A percentile compares a stretch with the other conserved stretches of the same genome.
phyloP scores from a whole-genome alignment of 306 rosid species.

The Prunus kanzakura region DNA sequence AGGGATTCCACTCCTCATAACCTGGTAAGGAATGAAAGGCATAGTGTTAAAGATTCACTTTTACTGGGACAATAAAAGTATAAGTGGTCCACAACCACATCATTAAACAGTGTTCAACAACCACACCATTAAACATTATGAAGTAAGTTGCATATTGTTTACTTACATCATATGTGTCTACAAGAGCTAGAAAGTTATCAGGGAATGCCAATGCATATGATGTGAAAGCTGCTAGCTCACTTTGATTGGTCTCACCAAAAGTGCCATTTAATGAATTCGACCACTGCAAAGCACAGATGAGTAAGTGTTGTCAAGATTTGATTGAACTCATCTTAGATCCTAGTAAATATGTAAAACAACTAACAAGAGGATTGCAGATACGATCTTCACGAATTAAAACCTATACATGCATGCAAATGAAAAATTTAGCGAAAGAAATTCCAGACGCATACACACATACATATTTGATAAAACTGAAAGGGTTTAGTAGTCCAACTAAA shows the following conservation, averaged over 20 bases:
- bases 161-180: conserved; percentile 96
- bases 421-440: background rate
- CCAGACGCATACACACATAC: background rate
- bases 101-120: conserved; percentile 12
- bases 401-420: background rate
- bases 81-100: conserved; percentile 19
- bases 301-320: conserved; percentile 5
- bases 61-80: background rate
- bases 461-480: background rate
- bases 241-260: conserved; percentile 94
- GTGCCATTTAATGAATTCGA: conserved; percentile 47
- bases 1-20: conserved; percentile 89
- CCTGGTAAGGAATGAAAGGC: conserved; percentile 43
- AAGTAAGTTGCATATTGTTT: background rate
- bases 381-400: background rate
- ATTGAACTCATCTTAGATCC: conserved; percentile 12
- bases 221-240: conserved; percentile 92
- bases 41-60: background rate
- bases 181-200: conserved; percentile 82
- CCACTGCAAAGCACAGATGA: conserved; percentile 53
- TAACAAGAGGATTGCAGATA: background rate
- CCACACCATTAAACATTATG: conserved; percentile 3
- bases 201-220: conserved; percentile 99
- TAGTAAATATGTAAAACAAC: background rate
- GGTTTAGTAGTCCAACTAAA: background rate